Conservation (phyloP, 495 filamentous ascomycete genomes). For the Apodospora peruviana region DNA sequence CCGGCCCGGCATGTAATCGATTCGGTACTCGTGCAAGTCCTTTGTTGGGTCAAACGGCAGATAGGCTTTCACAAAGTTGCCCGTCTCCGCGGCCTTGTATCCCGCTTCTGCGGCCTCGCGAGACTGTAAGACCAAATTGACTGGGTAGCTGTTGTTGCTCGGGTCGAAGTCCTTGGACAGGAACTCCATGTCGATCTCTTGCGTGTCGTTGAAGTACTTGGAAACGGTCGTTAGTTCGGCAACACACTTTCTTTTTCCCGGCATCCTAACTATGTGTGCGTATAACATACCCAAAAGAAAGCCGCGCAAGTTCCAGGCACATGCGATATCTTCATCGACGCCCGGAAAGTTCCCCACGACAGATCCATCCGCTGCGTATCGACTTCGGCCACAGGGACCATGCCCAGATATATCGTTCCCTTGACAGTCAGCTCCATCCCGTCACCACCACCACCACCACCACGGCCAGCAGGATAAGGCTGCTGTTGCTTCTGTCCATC, state of each 20-base stretch:
- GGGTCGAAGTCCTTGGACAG: constrained; percentile 54
- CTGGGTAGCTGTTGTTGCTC: constrained; percentile 40
- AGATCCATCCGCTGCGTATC: constrained; percentile 53
- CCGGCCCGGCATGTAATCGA: constrained; percentile 58
- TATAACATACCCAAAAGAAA: constrained; percentile 75
- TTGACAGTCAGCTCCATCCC: constrained; percentile 58
- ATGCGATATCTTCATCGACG: constrained; percentile 55
- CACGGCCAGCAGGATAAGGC: no score
- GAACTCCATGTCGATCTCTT: constrained; percentile 77
- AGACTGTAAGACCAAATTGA: constrained; percentile 71
- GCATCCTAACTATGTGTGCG: not conserved
- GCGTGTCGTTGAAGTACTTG: constrained; percentile 69
- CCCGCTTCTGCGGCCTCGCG: constrained; percentile 46
- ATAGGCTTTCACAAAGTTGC: constrained; percentile 45
- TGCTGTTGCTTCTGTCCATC: no score
- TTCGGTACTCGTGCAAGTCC: constrained; percentile 68
- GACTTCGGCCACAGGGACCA: constrained; percentile 57
- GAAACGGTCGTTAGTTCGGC: not conserved
- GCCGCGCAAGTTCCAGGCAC: constrained; percentile 64
- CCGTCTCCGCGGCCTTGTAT: constrained; percentile 51
- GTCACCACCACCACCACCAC: constrained; percentile 23
- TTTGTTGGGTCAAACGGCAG: constrained; percentile 58
- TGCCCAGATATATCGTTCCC: constrained; percentile 35
- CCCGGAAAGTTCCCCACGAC: constrained; percentile 60
- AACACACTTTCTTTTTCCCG: not conserved